Percentiles rank a stretch among this genome's conserved stretches.
Evolutionary conservation across 192 early-diverging fungal genomes (phyloP).

Genomic region (Backusella macrospora): DNA sequence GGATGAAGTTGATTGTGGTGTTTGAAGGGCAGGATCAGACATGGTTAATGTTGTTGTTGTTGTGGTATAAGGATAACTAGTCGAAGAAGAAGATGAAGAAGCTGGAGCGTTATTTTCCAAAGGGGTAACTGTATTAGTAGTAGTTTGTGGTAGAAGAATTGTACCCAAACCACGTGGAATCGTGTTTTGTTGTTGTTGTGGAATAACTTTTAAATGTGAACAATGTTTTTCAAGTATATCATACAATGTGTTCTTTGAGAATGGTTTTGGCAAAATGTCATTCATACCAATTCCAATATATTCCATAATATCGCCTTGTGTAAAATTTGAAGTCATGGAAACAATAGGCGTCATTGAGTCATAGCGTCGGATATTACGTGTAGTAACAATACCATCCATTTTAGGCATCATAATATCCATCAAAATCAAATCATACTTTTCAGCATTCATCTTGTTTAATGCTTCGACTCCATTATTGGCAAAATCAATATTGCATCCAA

Average conservation of each 20-base stretch:
- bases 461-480: conserved; percentile 72
- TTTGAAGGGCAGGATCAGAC: no score
- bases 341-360: conserved; percentile 73
- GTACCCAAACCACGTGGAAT: background rate
- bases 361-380: conserved; percentile 68
- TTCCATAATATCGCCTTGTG: conserved; percentile 63
- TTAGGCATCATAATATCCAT: conserved; percentile 82
- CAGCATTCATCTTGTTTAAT: conserved; percentile 58
- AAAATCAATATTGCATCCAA: conserved; percentile 71
- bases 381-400: conserved; percentile 73
- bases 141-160: background rate
- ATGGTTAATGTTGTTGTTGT: background rate
- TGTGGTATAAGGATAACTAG: background rate
- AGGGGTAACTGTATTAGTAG: background rate
- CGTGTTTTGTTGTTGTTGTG: conserved; percentile 1
- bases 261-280: conserved; percentile 74
- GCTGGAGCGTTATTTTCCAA: background rate
- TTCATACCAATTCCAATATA: conserved; percentile 77
- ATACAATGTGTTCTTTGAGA: conserved; percentile 52
- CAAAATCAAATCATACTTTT: conserved; percentile 78
- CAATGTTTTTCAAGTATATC: conserved; percentile 64
- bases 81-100: no score
- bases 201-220: conserved; percentile 50
- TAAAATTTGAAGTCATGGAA: conserved; percentile 77
- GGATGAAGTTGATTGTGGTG: no score